Evolutionary conservation across 148 eudicot species (phyloP).

Genomic region (Rheum nobile): DNA sequence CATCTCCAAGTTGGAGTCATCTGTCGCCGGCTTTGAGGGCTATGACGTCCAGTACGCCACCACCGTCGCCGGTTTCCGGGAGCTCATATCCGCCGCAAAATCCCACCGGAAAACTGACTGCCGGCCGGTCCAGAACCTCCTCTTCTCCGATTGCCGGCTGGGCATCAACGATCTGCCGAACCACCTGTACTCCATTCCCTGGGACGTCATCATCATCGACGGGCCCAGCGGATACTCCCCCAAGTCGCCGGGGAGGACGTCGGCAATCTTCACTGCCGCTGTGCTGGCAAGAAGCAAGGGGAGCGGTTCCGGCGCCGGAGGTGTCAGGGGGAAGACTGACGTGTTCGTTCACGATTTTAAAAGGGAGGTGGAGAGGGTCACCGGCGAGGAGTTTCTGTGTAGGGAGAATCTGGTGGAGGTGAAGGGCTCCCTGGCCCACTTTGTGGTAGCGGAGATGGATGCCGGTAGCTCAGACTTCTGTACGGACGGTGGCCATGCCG

Average conservation of each 20-base stretch:
- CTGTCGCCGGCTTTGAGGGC: slow-evolving; percentile 43
- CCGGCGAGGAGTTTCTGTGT: slow-evolving; percentile 69
- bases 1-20: slow-evolving; percentile 29
- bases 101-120: slow-evolving; percentile 27
- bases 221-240: slow-evolving; percentile 61
- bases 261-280: slow-evolving; percentile 62
- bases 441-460: slow-evolving; percentile 25
- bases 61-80: slow-evolving; percentile 21
- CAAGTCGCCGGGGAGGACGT: slow-evolving; percentile 47
- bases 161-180: slow-evolving; percentile 75
- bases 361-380: slow-evolving; percentile 55
- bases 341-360: slow-evolving; percentile 77
- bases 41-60: slow-evolving; percentile 70
- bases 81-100: slow-evolving; percentile 23
- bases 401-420: slow-evolving; percentile 60
- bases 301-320: slow-evolving; percentile 1
- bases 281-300: slow-evolving; percentile 56
- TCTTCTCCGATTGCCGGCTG: slow-evolving; percentile 63
- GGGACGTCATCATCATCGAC: slow-evolving; percentile 80
- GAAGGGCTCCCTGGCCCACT: slow-evolving; percentile 50
- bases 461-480: slow-evolving; percentile 27
- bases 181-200: slow-evolving; percentile 45
- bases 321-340: slow-evolving; percentile 35
- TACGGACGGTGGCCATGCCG: slow-evolving; percentile 9
- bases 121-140: slow-evolving; percentile 54